A percentile compares a stretch with the other conserved stretches of the same genome.
phyloP scores from a whole-genome alignment of 2,329 filamentous ascomycete species.

The Geosmithia flava region DNA sequence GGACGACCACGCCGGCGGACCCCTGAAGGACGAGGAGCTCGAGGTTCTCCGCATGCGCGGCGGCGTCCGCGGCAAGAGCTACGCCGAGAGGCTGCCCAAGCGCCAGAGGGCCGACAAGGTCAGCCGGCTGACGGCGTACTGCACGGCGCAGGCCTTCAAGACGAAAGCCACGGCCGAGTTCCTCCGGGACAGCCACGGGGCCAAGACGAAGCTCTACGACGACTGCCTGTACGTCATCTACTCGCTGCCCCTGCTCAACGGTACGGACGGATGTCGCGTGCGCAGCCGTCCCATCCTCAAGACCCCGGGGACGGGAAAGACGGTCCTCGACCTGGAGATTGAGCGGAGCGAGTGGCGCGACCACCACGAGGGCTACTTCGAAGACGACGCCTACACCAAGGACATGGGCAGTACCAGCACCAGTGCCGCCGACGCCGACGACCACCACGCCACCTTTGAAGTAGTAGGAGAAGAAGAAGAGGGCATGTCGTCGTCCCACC shows the following conservation, averaged over 20 bases:
- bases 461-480: neutral
- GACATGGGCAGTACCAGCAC: too few relatives aligned
- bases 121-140: constrained; percentile 86
- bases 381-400: constrained; percentile 49
- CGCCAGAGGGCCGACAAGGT: constrained; percentile 76
- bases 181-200: constrained; percentile 73
- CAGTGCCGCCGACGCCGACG: constrained; percentile 16
- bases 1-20: constrained; percentile 41
- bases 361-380: constrained; percentile 85
- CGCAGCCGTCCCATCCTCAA: constrained; percentile 86
- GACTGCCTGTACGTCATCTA: constrained; percentile 96
- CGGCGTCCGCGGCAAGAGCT: constrained; percentile 65
- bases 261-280: constrained; percentile 75
- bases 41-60: constrained; percentile 51
- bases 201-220: constrained; percentile 92
- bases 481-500: constrained; percentile 12
- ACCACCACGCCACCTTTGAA: constrained; percentile 4
- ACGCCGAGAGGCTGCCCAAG: constrained; percentile 88
- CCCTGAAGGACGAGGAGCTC: constrained; percentile 56
- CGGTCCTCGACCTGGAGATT: constrained; percentile 87
- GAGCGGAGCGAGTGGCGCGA: constrained; percentile 83
- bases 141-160: constrained; percentile 88
- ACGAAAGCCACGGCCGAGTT: constrained; percentile 82
- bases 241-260: constrained; percentile 77
- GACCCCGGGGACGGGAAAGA: constrained; percentile 79